Percentiles rank a stretch among this genome's conserved stretches.
These are phyloP conservation scores for Hypoxylon intermedium DNA, from an alignment of 495 filamentous ascomycete genomes.

Conservation along the genomic window DNA sequence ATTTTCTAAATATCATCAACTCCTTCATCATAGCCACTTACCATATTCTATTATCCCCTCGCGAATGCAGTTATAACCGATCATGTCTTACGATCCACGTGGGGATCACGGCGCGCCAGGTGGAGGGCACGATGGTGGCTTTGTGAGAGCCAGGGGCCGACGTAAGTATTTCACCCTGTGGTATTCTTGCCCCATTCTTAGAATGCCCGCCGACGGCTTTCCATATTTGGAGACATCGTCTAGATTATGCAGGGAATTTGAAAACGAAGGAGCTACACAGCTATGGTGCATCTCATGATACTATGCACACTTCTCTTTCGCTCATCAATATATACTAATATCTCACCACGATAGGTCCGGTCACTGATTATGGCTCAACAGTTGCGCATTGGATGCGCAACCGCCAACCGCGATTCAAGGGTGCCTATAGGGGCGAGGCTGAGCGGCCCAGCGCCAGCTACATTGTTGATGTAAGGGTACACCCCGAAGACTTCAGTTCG, in stretches of 20 bases:
- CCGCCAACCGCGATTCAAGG: conserved; percentile 76
- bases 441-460: conserved; percentile 89
- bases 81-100: conserved; percentile 55
- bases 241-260: neutral
- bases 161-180: conserved; percentile 45
- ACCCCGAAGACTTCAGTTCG: neutral
- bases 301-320: neutral
- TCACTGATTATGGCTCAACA: conserved; percentile 94
- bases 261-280: neutral
- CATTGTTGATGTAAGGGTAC: conserved; percentile 78
- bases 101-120: conserved; percentile 48
- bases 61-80: conserved; percentile 21
- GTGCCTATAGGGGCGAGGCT: conserved; percentile 68
- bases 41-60: neutral
- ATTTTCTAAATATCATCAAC: neutral
- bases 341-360: conserved; percentile 63
- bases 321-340: conserved; percentile 3
- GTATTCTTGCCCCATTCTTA: neutral
- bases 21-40: neutral
- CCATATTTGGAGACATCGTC: neutral
- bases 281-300: neutral
- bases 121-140: conserved; percentile 49
- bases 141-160: conserved; percentile 51
- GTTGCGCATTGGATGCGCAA: conserved; percentile 92
- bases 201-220: neutral